Evolutionary conservation across 345 rosid genomes (phyloP), one percentile per base, ranked within the genome.

Genomic region (Lepidium sativum): DNA sequence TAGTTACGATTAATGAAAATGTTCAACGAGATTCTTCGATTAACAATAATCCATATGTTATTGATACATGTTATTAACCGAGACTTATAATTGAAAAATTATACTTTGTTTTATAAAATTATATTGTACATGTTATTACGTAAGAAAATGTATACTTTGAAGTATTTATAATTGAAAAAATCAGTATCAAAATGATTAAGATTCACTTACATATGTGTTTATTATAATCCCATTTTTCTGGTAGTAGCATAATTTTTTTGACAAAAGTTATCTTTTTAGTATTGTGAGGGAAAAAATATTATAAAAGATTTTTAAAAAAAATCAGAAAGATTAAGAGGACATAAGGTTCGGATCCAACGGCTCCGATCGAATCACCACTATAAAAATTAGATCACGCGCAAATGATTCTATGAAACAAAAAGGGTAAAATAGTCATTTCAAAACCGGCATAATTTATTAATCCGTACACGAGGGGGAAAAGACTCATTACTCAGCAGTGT

Each of bases 401-500:
- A 49, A 52, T 35, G 40, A 64, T 13, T 57, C 17, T 47, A 49
- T 18, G 66, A 33, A 32, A 15, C 6, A 0, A n/a, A 23, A 33
- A 60, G 84, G 79, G 79, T 41, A 84, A 29, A 44, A 70, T 2
- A 0, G 86, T 72, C 51, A 64, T 70, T 78, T 54, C 16, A 0
- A 0, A 6, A 16, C 66, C 17, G 32, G 49, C 17, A 41, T 31
- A 63, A 68, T 70, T 67, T 74, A 73, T 63, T 37, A 67, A 70
- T 67, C 65, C 70, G 74, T 73, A 69, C 78, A 62, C 72, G 73
- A 65, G 67, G 68, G 64, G 68, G 54, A 73, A 67, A 59, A 40
- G 38, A 69, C 54, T 67, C 45, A 38, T 65, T 69, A 60, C 67
- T 60, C 74, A 29, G 5, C 75, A 57, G 54, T 40, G 54, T 65